phyloP scores from a whole-genome alignment of 2,329 filamentous ascomycete species.

The Chalara sp. region DNA sequence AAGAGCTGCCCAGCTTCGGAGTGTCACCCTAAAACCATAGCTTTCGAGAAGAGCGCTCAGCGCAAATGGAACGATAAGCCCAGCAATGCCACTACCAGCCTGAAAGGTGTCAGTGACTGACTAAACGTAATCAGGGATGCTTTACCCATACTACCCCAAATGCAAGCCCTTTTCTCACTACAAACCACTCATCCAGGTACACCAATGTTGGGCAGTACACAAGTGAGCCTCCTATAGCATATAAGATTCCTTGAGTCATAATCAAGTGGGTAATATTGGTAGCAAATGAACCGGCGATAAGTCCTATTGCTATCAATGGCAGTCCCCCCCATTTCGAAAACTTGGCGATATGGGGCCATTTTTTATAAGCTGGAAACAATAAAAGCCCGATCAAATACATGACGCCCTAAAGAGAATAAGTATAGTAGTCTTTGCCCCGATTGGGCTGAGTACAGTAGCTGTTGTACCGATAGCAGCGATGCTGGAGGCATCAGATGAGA shows the following conservation, averaged over 20 bases:
- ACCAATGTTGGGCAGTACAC: slow-evolving; percentile 48
- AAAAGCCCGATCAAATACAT: slow-evolving; percentile 49
- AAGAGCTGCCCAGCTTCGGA: slow-evolving; percentile 46
- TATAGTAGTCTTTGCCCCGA: no score
- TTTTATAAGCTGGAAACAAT: slow-evolving; percentile 33
- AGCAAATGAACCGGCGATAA: slow-evolving; percentile 37
- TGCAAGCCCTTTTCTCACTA: slow-evolving; percentile 49
- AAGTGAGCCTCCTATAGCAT: slow-evolving; percentile 48
- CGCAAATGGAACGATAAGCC: slow-evolving; percentile 45
- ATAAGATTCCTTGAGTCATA: slow-evolving; percentile 52
- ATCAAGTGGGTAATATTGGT: slow-evolving; percentile 48
- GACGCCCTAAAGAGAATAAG: slow-evolving; percentile 29
- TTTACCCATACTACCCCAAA: slow-evolving; percentile 54
- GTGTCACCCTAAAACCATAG: slow-evolving; percentile 46
- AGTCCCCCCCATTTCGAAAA: slow-evolving; percentile 32
- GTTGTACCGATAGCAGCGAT: slow-evolving; percentile 10
- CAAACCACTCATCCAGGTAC: slow-evolving; percentile 58
- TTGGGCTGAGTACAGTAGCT: slow-evolving; percentile 20
- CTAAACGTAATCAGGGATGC: no score
- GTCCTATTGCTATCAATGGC: slow-evolving; percentile 42
- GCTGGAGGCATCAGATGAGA: slow-evolving; percentile 2
- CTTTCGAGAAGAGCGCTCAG: slow-evolving; percentile 43
- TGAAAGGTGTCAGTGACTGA: no score
- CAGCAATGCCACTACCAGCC: slow-evolving; percentile 41
- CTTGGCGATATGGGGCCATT: slow-evolving; percentile 33